Conservation (phyloP, 2,329 filamentous ascomycete genomes). For the Diaporthe aspalathi region DNA sequence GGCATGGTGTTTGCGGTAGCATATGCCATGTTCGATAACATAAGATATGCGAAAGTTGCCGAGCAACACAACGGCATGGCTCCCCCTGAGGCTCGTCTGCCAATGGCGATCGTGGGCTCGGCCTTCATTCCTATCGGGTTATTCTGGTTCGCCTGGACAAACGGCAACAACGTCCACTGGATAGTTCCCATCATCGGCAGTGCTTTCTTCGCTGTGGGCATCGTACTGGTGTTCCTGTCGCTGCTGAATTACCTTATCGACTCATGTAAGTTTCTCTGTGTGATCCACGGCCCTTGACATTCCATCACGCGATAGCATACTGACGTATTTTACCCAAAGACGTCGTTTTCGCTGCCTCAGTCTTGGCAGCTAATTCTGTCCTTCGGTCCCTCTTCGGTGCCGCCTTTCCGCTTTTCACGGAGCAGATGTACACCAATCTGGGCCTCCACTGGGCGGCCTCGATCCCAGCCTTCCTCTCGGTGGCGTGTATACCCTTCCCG, state of each 20-base stretch:
- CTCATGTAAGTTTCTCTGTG: constrained; percentile 44
- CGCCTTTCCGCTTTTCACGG: constrained; percentile 69
- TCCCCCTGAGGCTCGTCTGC: constrained; percentile 74
- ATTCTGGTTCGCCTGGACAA: constrained; percentile 78
- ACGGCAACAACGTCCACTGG: constrained; percentile 62
- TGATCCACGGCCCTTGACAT: too few species aligned
- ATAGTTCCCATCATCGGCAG: constrained; percentile 55
- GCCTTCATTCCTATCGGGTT: constrained; percentile 72
- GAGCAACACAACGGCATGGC: constrained; percentile 63
- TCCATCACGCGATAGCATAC: constrained; percentile 41
- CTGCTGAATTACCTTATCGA: constrained; percentile 68
- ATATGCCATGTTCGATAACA: constrained; percentile 68
- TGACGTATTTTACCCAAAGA: constrained; percentile 3
- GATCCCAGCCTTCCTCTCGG: constrained; percentile 53
- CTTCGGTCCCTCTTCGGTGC: constrained; percentile 68
- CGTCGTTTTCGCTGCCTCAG: constrained; percentile 70
- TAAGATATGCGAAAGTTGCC: constrained; percentile 60
- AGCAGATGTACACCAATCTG: constrained; percentile 39
- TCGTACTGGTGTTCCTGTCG: constrained; percentile 65
- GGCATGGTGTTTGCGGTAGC: constrained; percentile 71
- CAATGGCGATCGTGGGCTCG: constrained; percentile 70
- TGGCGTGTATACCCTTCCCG: constrained; percentile 55
- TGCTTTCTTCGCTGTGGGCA: constrained; percentile 49
- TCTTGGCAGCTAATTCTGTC: constrained; percentile 67
- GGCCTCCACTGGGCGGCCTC: constrained; percentile 47